Evolutionary conservation across 805 yeast genomes (phyloP), one percentile per base, ranked within the genome.

Genomic region (Pichia nakasei): DNA sequence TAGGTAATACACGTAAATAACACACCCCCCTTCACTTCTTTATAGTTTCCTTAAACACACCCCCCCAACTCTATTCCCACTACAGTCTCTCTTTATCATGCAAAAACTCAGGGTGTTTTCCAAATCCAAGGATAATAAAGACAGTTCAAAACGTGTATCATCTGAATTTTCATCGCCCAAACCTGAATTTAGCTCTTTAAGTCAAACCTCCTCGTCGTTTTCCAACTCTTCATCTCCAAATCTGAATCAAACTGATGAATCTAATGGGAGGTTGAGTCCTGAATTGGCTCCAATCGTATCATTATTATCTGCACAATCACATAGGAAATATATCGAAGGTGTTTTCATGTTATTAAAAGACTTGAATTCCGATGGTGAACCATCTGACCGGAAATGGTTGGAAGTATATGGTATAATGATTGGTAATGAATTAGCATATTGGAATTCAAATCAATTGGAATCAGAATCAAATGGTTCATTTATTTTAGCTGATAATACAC

Each of bases 371-470:
- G 96, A 91, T 52, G 98, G 98, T 9, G 75, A 80, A 44, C 89
- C 96, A 0, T 80, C 82, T 0, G 85, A 82, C 40, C 70, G 97
- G 38, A 73, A 74, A 54, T 93, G 98, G 98, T 72, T 74, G 43
- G 96, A 93, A 64, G 96, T 89, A 21, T 93, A 85, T 60, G 97
- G 95, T 37, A 86, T 85, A 15, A 68, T 93, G 35, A 78, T 86
- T 4, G 98, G 98, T 19, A 85, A 86, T 46, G 95, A 91, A 55
- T 67, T 93, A 48, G 94, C 97, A 0, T 76, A 86, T 49, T 93
- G 97, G 97, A 88, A 88, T 58, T 86, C 87, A 3, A 78, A 77
- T 35, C 72, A 72, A 45, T 59, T 85, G 45, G 72, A 72, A 49
- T 66, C 68, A 9, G 72, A 72, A 48, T 66, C 68, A 44, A 65